Evolutionary conservation across 2,329 filamentous ascomycete genomes (phyloP), one percentile per base, ranked within the genome.

Genomic region (Fusarium sp.): DNA sequence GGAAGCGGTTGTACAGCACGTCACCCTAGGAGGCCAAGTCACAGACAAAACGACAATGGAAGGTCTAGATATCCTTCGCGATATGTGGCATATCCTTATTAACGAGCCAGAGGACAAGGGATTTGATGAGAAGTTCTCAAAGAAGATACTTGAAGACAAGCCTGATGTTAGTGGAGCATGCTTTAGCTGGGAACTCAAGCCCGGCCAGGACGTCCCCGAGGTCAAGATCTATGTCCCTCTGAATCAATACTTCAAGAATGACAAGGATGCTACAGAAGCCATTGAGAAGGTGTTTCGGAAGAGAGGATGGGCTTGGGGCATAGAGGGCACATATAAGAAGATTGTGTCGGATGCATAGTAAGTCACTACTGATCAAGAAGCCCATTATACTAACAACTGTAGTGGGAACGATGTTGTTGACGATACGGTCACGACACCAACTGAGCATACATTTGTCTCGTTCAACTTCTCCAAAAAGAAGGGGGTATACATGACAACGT

Each of bases 201-300:
- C 77, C 14, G 73, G 76, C 4, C 63, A 75, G 15, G 60, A 52
- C 15, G 66, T 70, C 22, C 78, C 78, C 28, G 72, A 75, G 22
- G 76, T 77, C 26, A 79, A 78, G 69, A 63, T 74, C 9, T 79
- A 79, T 62, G 74, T 79, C 2, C 78, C 78, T n/a, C 36, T 78
- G 38, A 73, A 70, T n/a, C 75, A 79, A 39, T 79, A 74, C n/a
- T 66, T 58, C 24, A 54, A 54, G 41, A 74, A 54, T 18, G 69
- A 75, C 20, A 72, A 62, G 7, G 48, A 56, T 18, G 60, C 63
- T 39, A 33, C 31, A 3, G 68, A 66, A 38, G 69, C 58, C 10
- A 39, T 66, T 38, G 68, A 73, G 36, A 69, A 67, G 42, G 51
- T 67, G 1, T 75, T 75, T 31, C 41, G 63, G 18, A 74, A 72